Evolutionary conservation across 768 basidiomycete species (phyloP).

Genomic region (Pilatotrama ljubarskyi): DNA sequence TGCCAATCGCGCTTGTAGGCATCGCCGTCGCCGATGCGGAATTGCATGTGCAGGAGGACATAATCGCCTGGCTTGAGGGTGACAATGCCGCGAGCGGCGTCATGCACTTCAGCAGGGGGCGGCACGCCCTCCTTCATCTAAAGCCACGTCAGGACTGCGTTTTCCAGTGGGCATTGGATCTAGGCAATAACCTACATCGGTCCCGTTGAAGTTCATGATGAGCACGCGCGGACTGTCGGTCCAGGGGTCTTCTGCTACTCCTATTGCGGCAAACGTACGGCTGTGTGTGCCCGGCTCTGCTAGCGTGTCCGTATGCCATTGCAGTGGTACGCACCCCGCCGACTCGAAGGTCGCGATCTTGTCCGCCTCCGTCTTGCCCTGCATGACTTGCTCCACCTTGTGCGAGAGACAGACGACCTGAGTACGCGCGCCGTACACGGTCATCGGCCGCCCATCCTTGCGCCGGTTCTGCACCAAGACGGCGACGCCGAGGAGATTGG

Average conservation of each 20-base stretch:
- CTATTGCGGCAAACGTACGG: not conserved
- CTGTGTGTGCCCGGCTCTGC: not conserved
- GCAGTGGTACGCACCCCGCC: not conserved
- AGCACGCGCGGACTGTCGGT: not conserved
- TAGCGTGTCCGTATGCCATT: not conserved
- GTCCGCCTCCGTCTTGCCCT: not conserved
- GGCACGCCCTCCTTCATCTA: not conserved
- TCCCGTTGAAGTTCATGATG: not conserved
- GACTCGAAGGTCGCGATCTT: not conserved
- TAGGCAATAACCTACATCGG: not conserved
- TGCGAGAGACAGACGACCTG: slow-evolving; percentile 8
- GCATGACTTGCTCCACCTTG: not conserved
- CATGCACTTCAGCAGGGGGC: not conserved
- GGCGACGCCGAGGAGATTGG: not conserved
- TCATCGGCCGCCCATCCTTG: slow-evolving; percentile 1
- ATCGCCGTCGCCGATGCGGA: slow-evolving; percentile 12
- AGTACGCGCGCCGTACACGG: slow-evolving; percentile 2
- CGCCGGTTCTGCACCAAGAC: slow-evolving; percentile 16
- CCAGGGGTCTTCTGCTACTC: slow-evolving; percentile 6
- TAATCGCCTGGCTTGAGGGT: slow-evolving; percentile 4
- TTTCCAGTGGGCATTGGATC: not conserved
- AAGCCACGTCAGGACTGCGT: no score
- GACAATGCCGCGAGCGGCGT: not conserved
- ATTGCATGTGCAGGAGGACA: slow-evolving; percentile 7
- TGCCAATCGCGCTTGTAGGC: slow-evolving; percentile 5